Conservation (phyloP, 768 basidiomycete species). For the Rhodotorula babjevae region DNA sequence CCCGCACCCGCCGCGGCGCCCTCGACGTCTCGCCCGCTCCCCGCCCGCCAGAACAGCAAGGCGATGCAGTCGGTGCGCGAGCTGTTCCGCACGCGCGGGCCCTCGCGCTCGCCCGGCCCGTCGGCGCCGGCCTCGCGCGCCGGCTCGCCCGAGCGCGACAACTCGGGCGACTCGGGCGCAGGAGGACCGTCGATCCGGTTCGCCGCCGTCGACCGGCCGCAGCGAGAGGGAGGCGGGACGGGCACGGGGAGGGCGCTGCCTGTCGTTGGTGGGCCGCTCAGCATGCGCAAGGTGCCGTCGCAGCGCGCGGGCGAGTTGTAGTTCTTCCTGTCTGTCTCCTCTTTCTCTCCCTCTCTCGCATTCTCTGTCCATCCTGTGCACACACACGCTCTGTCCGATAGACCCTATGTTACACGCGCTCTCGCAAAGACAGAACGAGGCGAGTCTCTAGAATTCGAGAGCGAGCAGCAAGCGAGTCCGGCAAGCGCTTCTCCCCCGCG, state of each 20-base stretch:
- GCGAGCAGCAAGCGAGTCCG: too few species aligned
- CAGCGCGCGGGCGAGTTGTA: conserved; percentile 2
- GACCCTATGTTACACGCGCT: too few species aligned
- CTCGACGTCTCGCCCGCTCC: background rate
- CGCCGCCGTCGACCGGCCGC: conserved; percentile 18
- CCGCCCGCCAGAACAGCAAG: conserved; percentile 4
- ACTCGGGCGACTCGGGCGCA: background rate
- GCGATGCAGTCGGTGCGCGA: conserved; percentile 17
- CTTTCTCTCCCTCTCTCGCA: background rate
- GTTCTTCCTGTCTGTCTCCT: background rate
- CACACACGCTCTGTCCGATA: too few species aligned
- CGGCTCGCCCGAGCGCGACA: conserved; percentile 6
- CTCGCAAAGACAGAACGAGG: too few species aligned
- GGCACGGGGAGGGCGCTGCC: conserved; percentile 30
- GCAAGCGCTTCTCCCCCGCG: too few species aligned
- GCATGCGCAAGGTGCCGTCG: conserved; percentile 26
- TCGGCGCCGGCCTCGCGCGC: conserved; percentile 2
- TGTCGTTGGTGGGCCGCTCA: conserved; percentile 23
- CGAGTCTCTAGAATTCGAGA: too few species aligned
- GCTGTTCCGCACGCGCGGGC: conserved; percentile 7
- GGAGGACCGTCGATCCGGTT: conserved; percentile 24
- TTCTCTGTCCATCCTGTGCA: too few species aligned
- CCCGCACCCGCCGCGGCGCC: background rate
- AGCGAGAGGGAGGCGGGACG: conserved; percentile 3
- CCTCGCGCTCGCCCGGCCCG: background rate